These are phyloP conservation scores for Aspergillus carbonarius DNA, from an alignment of 2,329 filamentous ascomycete genomes.

Conservation along the genomic window DNA sequence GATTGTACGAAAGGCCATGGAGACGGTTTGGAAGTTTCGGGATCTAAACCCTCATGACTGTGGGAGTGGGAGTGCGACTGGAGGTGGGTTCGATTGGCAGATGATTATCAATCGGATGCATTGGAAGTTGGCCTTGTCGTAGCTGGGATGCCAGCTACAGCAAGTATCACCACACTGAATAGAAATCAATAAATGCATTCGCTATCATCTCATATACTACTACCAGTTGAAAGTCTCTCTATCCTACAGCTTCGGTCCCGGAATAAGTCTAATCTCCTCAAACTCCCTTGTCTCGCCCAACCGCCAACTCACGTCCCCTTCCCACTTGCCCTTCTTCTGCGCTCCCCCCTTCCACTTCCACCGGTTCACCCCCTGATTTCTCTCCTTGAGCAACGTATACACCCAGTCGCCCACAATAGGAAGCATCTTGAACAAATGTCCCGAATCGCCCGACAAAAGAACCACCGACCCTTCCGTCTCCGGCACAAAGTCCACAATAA, in stretches of 20 bases:
- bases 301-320: constrained; percentile 50
- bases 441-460: constrained; percentile 58
- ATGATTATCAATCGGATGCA: neutral
- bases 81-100: neutral
- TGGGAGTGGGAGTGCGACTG: no score
- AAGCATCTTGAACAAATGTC: constrained; percentile 64
- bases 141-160: neutral
- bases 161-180: no score
- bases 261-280: constrained; percentile 17
- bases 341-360: constrained; percentile 54
- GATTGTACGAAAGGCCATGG: neutral
- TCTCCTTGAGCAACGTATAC: constrained; percentile 41
- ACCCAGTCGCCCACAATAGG: constrained; percentile 60
- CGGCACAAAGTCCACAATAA: constrained; percentile 60
- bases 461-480: constrained; percentile 49
- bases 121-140: constrained; percentile 2
- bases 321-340: constrained; percentile 26
- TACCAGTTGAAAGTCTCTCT: neutral
- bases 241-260: constrained; percentile 22
- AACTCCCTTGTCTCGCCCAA: constrained; percentile 40
- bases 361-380: constrained; percentile 43
- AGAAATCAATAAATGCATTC: no score
- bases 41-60: neutral
- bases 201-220: no score
- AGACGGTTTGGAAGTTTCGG: constrained; percentile 2